Base-by-base conservation (phyloP, 305 asterid species). In the Petunia hybrid region DNA sequence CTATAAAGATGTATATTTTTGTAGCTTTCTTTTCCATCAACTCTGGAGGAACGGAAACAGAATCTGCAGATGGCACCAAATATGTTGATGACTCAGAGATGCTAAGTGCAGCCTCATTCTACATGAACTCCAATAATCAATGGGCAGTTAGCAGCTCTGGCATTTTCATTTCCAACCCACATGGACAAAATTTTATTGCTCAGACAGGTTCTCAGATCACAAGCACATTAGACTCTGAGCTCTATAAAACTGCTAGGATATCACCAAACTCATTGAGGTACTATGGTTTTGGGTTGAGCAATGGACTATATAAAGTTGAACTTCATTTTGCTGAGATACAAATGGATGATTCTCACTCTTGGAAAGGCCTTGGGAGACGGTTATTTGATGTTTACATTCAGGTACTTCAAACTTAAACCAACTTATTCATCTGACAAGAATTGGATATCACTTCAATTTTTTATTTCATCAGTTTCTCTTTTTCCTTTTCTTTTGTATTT, bases 91-190 rank as follows among this genome's bases (percentile, higher is more conserved):
- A 91, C 76, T 84, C 90, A 4, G 90, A 91, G 85, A 81, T 78
- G 40, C 80, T 92, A 38, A 88, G 90, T 57, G 88, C 94, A 2
- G 88, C 94, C 80, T 88, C 92, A 16, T 75, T 87, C 82, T 89
- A 86, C 87, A 81, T 81, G 1, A 88, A 85, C 85, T 42, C 85
- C 36, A 81, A 83, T 66, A 83, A 79, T 43, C 84, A 67, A 68
- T 92, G 93, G 94, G 92, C 91, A 65, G 92, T 91, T 5, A 91
- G 95, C 89, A 92, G 88, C 85, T 81, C 87, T 0, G 97, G 94
- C 6, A 53, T 84, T 55, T 91, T 68, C 88, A 89, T 91, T 76
- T 85, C 91, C 41, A 89, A 90, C 84, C 86, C 90, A 3, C 87
- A 83, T 12, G 92, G 90, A 42, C 90, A 86, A 9, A 69, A 60